Evolutionary conservation across 345 rosid genomes (phyloP), one percentile per base, ranked within the genome.

Genomic region (Noccaea bulbosa): DNA sequence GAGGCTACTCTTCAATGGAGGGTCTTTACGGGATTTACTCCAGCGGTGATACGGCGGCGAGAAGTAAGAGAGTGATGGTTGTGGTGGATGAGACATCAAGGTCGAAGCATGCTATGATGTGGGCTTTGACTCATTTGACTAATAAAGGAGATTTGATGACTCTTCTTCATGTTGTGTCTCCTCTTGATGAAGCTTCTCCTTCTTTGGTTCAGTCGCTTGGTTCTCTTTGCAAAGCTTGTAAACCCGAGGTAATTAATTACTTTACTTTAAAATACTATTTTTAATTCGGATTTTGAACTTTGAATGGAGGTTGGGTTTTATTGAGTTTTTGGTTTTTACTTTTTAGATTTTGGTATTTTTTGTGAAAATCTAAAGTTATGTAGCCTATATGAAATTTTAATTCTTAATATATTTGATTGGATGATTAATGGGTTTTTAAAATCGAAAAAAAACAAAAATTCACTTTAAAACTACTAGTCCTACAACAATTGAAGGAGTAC

Each of bases 71-170:
- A 55, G 98, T 91, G 71, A 89, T 89, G 99, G 98, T 89, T 12
- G 80, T 92, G 37, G 98, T 91, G 20, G 98, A 94, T 60, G 80
- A 89, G n/a, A 78, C 79, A 33, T 82, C 97, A 0, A 81, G 84
- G 51, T 85, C 97, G 0, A 89, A 83, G 76, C 95, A 94, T 80
- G 99, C 99, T 33, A 89, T 94, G 99, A 89, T 94, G 82, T 94
- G 96, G 96, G 97, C 99, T 34, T 82, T 93, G 1, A 91, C 96
- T n/a, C 93, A 94, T 83, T 83, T 86, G 2, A 83, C 85, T 48
- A 84, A 87, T 65, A 84, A 83, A 79, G 92, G 91, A 63, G 98
- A 93, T 70, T 81, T 86, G 70, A 84, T 93, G 67, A 90, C 96
- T 77, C 81, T 94, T 54, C 97, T 92, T 39, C 90, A 85, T 57